A percentile compares a stretch with the other conserved stretches of the same genome.
phyloP scores from a whole-genome alignment of 352 stramenopile species.

The Phytophthora ohioensis region DNA sequence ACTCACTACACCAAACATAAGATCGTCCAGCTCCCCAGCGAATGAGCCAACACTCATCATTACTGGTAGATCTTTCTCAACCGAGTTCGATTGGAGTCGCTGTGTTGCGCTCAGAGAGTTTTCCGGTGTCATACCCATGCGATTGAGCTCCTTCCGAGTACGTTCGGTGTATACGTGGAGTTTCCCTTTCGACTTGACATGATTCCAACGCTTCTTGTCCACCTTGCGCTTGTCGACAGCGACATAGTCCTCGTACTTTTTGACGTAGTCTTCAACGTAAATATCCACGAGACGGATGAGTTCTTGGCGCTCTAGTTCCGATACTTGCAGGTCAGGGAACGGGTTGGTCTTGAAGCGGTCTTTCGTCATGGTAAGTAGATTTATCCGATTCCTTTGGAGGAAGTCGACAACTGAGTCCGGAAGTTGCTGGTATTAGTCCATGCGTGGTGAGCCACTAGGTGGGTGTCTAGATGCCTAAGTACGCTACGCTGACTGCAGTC shows the following conservation, averaged over 20 bases:
- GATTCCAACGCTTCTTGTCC: slow-evolving; percentile 26
- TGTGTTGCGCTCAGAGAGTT: slow-evolving; percentile 16
- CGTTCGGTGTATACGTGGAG: slow-evolving; percentile 26
- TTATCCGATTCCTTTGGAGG: too few relatives aligned
- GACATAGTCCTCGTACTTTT: slow-evolving; percentile 32
- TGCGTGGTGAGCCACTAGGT: too few relatives aligned
- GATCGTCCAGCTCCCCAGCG: slow-evolving; percentile 37
- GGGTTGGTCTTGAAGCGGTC: slow-evolving; percentile 19
- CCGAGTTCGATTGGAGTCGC: background rate
- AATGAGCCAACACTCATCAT: slow-evolving; percentile 32
- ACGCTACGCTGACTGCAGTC: too few relatives aligned
- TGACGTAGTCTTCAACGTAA: slow-evolving; percentile 30
- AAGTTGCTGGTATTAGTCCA: too few relatives aligned
- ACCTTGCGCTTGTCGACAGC: slow-evolving; percentile 27
- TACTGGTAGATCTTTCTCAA: slow-evolving; percentile 19
- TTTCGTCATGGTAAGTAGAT: slow-evolving; percentile 13
- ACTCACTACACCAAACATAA: slow-evolving; percentile 44
- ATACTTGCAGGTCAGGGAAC: slow-evolving; percentile 22
- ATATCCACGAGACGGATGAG: slow-evolving; percentile 21
- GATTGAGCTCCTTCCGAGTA: slow-evolving; percentile 13
- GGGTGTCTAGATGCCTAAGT: too few relatives aligned
- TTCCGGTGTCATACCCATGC: slow-evolving; percentile 12
- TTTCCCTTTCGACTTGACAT: slow-evolving; percentile 32
- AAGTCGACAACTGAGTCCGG: too few relatives aligned
- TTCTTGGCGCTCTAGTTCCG: slow-evolving; percentile 13